A percentile compares a stretch with the other conserved stretches of the same genome.
Conservation (phyloP, 2,329 filamentous ascomycete genomes). For the Fusarium mundagurra region DNA sequence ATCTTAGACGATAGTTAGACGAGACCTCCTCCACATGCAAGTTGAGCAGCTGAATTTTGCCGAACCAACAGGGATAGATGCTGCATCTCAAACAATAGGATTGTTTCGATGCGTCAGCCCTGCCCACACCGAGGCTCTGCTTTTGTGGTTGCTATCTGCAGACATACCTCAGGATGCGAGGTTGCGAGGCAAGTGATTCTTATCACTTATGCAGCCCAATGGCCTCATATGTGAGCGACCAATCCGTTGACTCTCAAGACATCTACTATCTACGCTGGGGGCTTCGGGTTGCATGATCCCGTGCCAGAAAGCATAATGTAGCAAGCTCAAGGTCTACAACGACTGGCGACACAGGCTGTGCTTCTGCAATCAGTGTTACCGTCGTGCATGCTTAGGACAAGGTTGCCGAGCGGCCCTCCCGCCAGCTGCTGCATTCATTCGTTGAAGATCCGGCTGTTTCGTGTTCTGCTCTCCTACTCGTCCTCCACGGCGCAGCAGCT, state of each 20-base stretch:
- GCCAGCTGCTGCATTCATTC: constrained; percentile 22
- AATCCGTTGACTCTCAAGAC: constrained; percentile 18
- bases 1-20: background rate
- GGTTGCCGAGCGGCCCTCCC: constrained; percentile 27
- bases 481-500: constrained; percentile 14
- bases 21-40: background rate
- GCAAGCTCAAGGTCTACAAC: constrained; percentile 19
- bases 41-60: background rate
- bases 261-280: background rate
- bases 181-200: constrained; percentile 15
- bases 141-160: constrained; percentile 9
- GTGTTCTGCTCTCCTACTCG: constrained; percentile 30
- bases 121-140: constrained; percentile 16
- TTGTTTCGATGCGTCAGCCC: constrained; percentile 13
- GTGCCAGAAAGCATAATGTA: constrained; percentile 26
- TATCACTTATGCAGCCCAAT: constrained; percentile 24
- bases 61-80: background rate
- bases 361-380: constrained; percentile 33
- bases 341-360: constrained; percentile 31
- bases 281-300: constrained; percentile 3
- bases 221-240: constrained; percentile 22
- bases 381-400: constrained; percentile 34
- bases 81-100: constrained; percentile 1
- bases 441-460: constrained; percentile 22
- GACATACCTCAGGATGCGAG: constrained; percentile 7